These are phyloP conservation scores for Picochlorum costavermella DNA, from an alignment of 139 green algal species.

Conservation along the genomic window DNA sequence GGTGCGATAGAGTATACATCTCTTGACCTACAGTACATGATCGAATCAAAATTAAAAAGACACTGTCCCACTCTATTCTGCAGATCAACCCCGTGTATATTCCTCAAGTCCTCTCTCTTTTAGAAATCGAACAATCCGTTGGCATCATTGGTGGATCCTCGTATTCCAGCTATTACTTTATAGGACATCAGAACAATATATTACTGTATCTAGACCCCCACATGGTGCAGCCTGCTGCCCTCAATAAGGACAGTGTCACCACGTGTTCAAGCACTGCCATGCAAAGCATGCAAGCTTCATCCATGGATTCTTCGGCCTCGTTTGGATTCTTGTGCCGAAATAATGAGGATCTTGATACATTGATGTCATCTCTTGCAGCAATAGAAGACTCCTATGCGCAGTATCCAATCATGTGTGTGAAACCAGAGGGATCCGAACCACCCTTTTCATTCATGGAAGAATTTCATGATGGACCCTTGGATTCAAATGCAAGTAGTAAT, in stretches of 20 bases:
- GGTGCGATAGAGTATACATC: slow-evolving; percentile 6
- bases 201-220: slow-evolving; percentile 82
- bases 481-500: too few relatives aligned
- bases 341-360: background rate
- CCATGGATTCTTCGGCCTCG: slow-evolving; percentile 76
- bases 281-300: slow-evolving; percentile 47
- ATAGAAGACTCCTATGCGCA: too few relatives aligned
- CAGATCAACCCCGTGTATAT: slow-evolving; percentile 63
- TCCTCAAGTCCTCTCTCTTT: slow-evolving; percentile 60
- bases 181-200: slow-evolving; percentile 57
- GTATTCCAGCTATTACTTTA: slow-evolving; percentile 72
- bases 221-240: slow-evolving; percentile 42
- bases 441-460: too few relatives aligned
- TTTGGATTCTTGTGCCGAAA: slow-evolving; percentile 72
- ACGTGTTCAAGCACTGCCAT: slow-evolving; percentile 30
- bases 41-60: too few relatives aligned
- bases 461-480: too few relatives aligned
- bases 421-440: too few relatives aligned
- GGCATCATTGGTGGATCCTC: slow-evolving; percentile 85
- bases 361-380: too few relatives aligned
- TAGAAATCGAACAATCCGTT: slow-evolving; percentile 68
- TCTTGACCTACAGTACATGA: too few relatives aligned
- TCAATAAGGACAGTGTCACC: slow-evolving; percentile 11
- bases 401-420: too few relatives aligned
- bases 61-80: background rate